These are phyloP conservation scores for Ogataea nakhonphanomensis DNA, from an alignment of 805 yeast species.

Conservation along the genomic window DNA sequence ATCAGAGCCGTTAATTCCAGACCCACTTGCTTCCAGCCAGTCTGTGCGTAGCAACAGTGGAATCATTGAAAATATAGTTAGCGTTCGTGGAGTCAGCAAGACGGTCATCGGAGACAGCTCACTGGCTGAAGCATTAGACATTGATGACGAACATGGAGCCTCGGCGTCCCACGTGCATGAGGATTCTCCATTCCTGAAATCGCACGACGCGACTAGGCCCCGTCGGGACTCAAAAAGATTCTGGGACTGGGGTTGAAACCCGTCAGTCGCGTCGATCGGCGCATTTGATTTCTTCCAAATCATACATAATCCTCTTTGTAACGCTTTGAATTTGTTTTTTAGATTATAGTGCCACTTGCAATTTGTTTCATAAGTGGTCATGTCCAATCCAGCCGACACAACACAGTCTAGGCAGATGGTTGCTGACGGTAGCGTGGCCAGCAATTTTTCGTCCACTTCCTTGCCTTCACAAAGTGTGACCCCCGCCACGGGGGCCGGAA, in stretches of 20 bases:
- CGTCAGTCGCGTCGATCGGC: conserved; percentile 7
- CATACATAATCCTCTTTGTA: background rate
- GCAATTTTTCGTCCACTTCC: conserved; percentile 16
- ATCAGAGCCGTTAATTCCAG: conserved; percentile 7
- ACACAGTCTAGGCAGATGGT: background rate
- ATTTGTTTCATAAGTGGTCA: background rate
- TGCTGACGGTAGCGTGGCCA: conserved; percentile 4
- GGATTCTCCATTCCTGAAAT: conserved; percentile 7
- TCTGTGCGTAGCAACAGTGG: conserved; percentile 46
- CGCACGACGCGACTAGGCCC: conserved; percentile 4
- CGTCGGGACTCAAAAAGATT: conserved; percentile 24
- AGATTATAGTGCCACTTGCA: background rate
- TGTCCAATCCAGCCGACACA: conserved; percentile 3
- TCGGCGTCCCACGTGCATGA: conserved; percentile 7
- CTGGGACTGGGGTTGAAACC: conserved; percentile 23
- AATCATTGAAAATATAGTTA: conserved; percentile 77
- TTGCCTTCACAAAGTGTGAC: conserved; percentile 14
- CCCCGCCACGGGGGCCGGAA: conserved; percentile 7
- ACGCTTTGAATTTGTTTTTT: background rate
- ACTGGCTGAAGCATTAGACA: conserved; percentile 33
- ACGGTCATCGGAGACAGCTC: conserved; percentile 70
- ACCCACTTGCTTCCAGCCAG: conserved; percentile 9
- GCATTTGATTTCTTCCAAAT: background rate
- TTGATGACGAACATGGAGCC: conserved; percentile 13
- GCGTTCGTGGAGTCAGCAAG: conserved; percentile 78